Base-by-base conservation (phyloP, 2,329 filamentous ascomycete species). In the Chaetomiaceae sp. region DNA sequence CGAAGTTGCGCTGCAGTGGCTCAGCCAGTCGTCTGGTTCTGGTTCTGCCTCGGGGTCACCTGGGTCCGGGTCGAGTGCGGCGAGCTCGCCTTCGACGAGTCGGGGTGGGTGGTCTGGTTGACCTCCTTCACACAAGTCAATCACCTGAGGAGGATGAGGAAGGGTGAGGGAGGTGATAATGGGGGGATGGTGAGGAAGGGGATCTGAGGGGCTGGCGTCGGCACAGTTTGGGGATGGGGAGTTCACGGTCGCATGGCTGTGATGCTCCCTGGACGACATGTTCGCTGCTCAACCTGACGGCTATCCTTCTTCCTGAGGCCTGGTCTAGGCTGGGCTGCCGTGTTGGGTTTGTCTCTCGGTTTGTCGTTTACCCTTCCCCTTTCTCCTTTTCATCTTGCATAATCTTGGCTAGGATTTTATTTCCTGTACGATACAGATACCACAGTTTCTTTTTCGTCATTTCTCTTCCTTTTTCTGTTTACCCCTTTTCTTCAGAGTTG, bases 1-100 rank as follows among this genome's bases (percentile, higher is more conserved):
- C 60, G 89, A 96, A 71, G 80, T 87, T 57, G 90, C 90, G 2
- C 39, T 53, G 33, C 19, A 25, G 9, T 48, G 38, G 27, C 44
- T 47, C n/a, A 11, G 4, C 34, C 51, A 72, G 56, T 53, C 68
- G 68, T 46, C 72, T 3, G 12, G 14, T 3, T 27, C 38, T 7
- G 15, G 17, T 25, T 12, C 19, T 2, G 14, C 25, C 17, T 39
- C 37, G 17, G 17, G 3, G 37, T 39, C 37, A n/a, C n/a, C n/a
- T 2, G 6, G n/a, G 17, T 27, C 27, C 27, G 37, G 23, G 22
- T 31, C n/a, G 69, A 52, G 70, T 19, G 20, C 64, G 45, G 67
- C 71, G n/a, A 71, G 63, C 53, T 76, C 73, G 19, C 71, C 73
- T 7, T 65, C 70, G 20, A 69, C 71, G 44, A 69, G 64, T 54